Conservation (phyloP, 2,329 filamentous ascomycete species). For the Purpureocillium lavendulum region DNA sequence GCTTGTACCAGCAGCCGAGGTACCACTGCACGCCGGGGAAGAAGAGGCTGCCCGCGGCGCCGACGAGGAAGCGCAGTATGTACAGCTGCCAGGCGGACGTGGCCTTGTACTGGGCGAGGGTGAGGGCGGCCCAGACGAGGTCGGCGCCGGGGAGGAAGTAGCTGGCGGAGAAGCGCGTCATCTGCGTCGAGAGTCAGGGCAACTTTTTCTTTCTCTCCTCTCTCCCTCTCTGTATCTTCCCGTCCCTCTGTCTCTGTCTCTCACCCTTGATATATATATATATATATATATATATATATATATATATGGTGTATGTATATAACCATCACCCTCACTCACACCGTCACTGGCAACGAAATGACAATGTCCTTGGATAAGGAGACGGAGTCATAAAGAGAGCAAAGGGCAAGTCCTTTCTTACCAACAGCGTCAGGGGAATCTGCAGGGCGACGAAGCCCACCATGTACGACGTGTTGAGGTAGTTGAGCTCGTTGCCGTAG, state of each 20-base stretch:
- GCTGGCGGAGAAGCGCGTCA: constrained; percentile 13
- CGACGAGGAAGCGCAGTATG: constrained; percentile 31
- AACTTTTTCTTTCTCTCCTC: not conserved
- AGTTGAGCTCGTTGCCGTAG: constrained; percentile 44
- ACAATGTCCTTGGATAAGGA: too few species aligned
- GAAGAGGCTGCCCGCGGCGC: constrained; percentile 23
- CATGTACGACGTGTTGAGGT: constrained; percentile 26
- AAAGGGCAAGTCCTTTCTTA: too few species aligned
- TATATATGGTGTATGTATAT: too few species aligned
- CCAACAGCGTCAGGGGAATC: constrained; percentile 3
- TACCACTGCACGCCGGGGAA: constrained; percentile 24
- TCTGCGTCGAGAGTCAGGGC: not conserved
- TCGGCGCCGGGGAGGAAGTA: constrained; percentile 23
- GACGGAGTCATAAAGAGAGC: too few species aligned
- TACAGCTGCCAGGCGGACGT: constrained; percentile 24
- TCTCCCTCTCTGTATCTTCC: too few species aligned
- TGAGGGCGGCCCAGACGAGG: constrained; percentile 15
- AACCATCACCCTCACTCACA: too few species aligned
- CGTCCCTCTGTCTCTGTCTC: too few species aligned
- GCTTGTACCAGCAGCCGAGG: constrained; percentile 33
- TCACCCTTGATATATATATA: too few species aligned
- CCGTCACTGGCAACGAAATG: too few species aligned
- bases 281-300: too few species aligned
- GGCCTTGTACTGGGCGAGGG: constrained; percentile 11
- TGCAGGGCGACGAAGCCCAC: constrained; percentile 10